phyloP scores from a whole-genome alignment of 345 rosid species.

The Sonneratia alba region DNA sequence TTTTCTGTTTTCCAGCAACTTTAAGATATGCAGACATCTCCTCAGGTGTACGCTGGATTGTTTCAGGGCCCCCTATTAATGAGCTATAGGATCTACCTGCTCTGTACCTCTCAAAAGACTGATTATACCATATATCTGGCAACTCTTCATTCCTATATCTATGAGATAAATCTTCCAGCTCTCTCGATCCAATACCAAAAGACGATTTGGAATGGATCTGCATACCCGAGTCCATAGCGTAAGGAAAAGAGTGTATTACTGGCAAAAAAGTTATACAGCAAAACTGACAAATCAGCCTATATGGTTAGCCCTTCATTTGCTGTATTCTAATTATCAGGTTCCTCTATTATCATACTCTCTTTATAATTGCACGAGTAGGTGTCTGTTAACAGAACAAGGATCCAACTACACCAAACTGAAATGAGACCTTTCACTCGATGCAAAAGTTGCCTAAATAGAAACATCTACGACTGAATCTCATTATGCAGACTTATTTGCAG shows the following conservation, averaged over 20 bases:
- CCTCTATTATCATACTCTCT: too few species aligned
- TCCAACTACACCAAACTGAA: too few species aligned
- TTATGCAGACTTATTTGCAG: background rate
- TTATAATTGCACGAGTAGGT: too few species aligned
- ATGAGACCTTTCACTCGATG: too few species aligned
- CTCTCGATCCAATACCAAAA: conserved; percentile 37
- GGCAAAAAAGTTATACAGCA: background rate
- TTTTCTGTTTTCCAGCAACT: conserved; percentile 51
- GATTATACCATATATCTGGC: conserved; percentile 88
- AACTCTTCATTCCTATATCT: conserved; percentile 66
- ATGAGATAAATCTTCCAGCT: conserved; percentile 43
- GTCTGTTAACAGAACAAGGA: too few species aligned
- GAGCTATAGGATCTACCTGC: conserved; percentile 42
- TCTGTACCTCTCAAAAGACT: conserved; percentile 55
- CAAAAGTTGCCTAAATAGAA: background rate
- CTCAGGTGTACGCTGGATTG: conserved; percentile 63
- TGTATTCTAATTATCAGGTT: too few species aligned
- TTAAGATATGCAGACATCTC: conserved; percentile 64
- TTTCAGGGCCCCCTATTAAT: conserved; percentile 49
- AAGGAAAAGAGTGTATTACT: background rate
- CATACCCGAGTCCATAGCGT: conserved; percentile 8
- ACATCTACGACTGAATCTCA: background rate
- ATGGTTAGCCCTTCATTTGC: too few species aligned
- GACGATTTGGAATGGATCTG: conserved; percentile 44
- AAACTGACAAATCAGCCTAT: too few species aligned